Base-by-base conservation (phyloP, 2,329 filamentous ascomycete species). In the Fusarium staphyleae region DNA sequence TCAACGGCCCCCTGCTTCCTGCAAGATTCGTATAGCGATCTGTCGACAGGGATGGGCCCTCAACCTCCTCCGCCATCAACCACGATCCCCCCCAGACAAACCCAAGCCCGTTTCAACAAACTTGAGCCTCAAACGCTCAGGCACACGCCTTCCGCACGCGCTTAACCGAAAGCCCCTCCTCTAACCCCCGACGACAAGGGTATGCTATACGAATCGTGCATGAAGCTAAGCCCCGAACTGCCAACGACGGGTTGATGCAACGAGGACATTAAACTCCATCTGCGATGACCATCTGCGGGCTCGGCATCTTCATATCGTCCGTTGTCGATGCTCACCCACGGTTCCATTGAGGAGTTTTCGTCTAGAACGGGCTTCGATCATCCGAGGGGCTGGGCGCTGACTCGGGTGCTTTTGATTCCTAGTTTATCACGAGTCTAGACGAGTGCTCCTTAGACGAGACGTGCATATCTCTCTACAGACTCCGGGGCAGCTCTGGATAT, bases 121-220 rank as follows among this genome's bases (percentile, higher is more conserved):
- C 43, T 61, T 62, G 48, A 60, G 57, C 57, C 57, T 61, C 57
- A 61, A 62, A 55, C 59, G 43, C 48, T 42, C 34, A 26, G 29
- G 26, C 36, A 15, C 32, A 37, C 18, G 29, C 57, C 22, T 8
- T 24, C 8, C 22, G 22, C 22, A 24, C 22, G 22, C 44, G 49
- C 33, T 13, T 45, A n/a, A 30, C 28, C 28, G 3, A 30, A 4
- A 6, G 24, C 24, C 19, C 16, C 34, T 22, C n/a, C 22, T 30
- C 30, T 10, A 9, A n/a, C 19, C 26, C 18, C 28, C 13, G 13
- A 4, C 11, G 4, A 12, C 28, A 43, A 50, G 57, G 47, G 44
- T 57, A 16, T 65, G 63, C 64, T 66, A 66, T 62, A 66, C 64
- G 64, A 66, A 66, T 60, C 54, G 43, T 66, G 64, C 64, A 66